A percentile compares a stretch with the other conserved stretches of the same genome.
Conservation (phyloP, 2,329 filamentous ascomycete genomes). For the Emergomyces orientalis region DNA sequence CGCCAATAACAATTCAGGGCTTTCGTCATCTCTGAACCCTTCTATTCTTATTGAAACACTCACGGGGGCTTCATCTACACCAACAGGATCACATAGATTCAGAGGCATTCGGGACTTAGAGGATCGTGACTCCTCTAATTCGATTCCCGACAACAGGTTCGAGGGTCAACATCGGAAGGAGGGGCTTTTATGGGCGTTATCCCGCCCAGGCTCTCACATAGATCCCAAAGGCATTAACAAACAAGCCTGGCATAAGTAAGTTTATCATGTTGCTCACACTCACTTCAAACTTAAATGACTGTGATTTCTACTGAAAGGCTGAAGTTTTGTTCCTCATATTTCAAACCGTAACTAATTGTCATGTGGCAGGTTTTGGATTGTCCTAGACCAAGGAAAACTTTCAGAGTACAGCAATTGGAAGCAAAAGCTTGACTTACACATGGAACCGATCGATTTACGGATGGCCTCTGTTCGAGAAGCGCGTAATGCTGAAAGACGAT, state of each 20-base stretch:
- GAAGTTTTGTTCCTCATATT: not conserved
- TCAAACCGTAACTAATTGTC: slow-evolving; percentile 9
- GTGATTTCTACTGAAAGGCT: not conserved
- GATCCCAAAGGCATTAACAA: slow-evolving; percentile 94
- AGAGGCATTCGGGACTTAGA: slow-evolving; percentile 89
- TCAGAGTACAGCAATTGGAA: slow-evolving; percentile 99
- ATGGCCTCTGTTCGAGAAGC: slow-evolving; percentile 96
- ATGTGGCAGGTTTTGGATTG: slow-evolving; percentile 79
- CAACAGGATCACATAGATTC: slow-evolving; percentile 53
- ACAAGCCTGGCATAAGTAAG: slow-evolving; percentile 96
- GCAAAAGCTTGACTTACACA: slow-evolving; percentile 89
- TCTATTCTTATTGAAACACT: slow-evolving; percentile 23
- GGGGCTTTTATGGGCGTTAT: slow-evolving; percentile 88
- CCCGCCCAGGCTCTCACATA: slow-evolving; percentile 83
- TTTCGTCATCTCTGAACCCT: slow-evolving; percentile 33
- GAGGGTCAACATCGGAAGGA: slow-evolving; percentile 70
- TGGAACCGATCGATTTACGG: slow-evolving; percentile 92
- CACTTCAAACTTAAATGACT: not conserved
- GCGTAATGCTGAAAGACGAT: slow-evolving; percentile 83
- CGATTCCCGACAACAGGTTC: slow-evolving; percentile 49
- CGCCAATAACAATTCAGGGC: slow-evolving; percentile 38
- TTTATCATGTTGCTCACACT: not conserved
- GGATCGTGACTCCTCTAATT: slow-evolving; percentile 58
- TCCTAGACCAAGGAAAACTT: slow-evolving; percentile 89
- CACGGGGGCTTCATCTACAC: slow-evolving; percentile 19